Percentiles rank a stretch among this genome's conserved stretches.
Evolutionary conservation across 2,329 filamentous ascomycete genomes (phyloP).

Genomic region (Fusarium siculi): DNA sequence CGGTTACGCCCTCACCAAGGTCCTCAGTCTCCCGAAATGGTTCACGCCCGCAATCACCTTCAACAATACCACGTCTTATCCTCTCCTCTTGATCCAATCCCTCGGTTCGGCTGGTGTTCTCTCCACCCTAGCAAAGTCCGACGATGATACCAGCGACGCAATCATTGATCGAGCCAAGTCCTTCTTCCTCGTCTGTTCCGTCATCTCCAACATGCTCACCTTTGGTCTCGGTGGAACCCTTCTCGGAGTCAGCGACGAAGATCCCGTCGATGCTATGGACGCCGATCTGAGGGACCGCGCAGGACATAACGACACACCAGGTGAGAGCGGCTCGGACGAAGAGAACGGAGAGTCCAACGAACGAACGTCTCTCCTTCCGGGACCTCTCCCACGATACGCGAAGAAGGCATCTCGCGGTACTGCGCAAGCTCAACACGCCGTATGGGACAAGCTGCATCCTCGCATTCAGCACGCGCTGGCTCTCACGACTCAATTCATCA

Average conservation of each 20-base stretch:
- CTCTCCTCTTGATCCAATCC: slow-evolving; percentile 26
- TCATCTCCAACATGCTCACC: slow-evolving; percentile 31
- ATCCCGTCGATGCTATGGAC: slow-evolving; percentile 27
- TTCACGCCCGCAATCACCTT: slow-evolving; percentile 30
- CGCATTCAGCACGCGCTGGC: slow-evolving; percentile 13
- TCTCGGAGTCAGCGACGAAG: slow-evolving; percentile 22
- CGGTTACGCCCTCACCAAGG: slow-evolving; percentile 21
- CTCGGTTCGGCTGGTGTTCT: slow-evolving; percentile 30
- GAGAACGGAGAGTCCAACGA: slow-evolving; percentile 6
- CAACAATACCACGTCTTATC: slow-evolving; percentile 31
- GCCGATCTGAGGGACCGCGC: slow-evolving; percentile 16
- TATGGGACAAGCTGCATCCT: slow-evolving; percentile 21
- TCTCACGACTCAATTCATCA: slow-evolving; percentile 17
- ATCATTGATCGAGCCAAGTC: slow-evolving; percentile 29
- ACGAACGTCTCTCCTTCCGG: slow-evolving; percentile 22
- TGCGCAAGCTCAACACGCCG: slow-evolving; percentile 14
- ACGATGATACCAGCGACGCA: slow-evolving; percentile 14
- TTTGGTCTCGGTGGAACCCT: slow-evolving; percentile 26
- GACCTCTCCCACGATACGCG: slow-evolving; percentile 19
- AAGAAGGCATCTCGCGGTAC: slow-evolving; percentile 11
- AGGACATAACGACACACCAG: not conserved
- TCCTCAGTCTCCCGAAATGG: slow-evolving; percentile 24
- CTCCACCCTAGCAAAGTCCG: slow-evolving; percentile 18
- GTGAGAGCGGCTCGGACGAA: not conserved
- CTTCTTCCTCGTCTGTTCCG: slow-evolving; percentile 32